These are phyloP conservation scores for Penicillium cosmopolitanum DNA, from an alignment of 495 filamentous ascomycete species.

Conservation along the genomic window DNA sequence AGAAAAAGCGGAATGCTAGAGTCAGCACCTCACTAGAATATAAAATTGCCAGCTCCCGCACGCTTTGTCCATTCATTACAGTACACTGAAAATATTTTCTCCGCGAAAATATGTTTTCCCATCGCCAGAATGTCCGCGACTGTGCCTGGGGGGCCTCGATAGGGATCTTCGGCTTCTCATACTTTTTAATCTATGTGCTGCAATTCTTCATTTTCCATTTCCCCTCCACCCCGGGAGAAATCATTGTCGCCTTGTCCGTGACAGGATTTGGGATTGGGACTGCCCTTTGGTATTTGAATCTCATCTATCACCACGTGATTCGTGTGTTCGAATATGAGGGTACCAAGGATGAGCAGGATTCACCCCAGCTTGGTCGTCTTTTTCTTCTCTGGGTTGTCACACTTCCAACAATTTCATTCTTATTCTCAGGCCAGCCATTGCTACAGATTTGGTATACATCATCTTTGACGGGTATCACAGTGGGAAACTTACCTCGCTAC, in stretches of 20 bases:
- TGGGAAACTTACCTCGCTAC: constrained; percentile 9
- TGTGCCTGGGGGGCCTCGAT: constrained; percentile 6
- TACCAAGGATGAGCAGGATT: constrained; percentile 1
- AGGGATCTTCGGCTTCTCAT: constrained; percentile 16
- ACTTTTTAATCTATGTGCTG: constrained; percentile 16
- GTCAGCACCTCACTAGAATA: not conserved
- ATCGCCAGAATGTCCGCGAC: constrained; percentile 12
- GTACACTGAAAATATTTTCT: not conserved
- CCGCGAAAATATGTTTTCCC: constrained; percentile 2
- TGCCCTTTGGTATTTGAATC: constrained; percentile 1
- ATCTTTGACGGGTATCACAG: constrained; percentile 8
- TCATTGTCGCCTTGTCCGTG: constrained; percentile 14
- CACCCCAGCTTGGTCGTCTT: constrained; percentile 5
- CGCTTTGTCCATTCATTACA: not conserved
- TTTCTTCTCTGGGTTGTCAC: constrained; percentile 9
- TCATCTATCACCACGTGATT: not conserved
- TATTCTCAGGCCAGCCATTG: constrained; percentile 1
- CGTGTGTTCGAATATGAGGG: not conserved
- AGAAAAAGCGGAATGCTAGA: not conserved
- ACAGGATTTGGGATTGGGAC: constrained; percentile 12
- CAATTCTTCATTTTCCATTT: constrained; percentile 21
- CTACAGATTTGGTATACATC: constrained; percentile 4
- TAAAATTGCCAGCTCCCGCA: not conserved
- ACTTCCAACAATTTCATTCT: constrained; percentile 1
- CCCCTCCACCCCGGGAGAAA: constrained; percentile 7